Evolutionary conservation across 2,329 filamentous ascomycete genomes (phyloP).

Genomic region (Ceratocystis eucalypticola): DNA sequence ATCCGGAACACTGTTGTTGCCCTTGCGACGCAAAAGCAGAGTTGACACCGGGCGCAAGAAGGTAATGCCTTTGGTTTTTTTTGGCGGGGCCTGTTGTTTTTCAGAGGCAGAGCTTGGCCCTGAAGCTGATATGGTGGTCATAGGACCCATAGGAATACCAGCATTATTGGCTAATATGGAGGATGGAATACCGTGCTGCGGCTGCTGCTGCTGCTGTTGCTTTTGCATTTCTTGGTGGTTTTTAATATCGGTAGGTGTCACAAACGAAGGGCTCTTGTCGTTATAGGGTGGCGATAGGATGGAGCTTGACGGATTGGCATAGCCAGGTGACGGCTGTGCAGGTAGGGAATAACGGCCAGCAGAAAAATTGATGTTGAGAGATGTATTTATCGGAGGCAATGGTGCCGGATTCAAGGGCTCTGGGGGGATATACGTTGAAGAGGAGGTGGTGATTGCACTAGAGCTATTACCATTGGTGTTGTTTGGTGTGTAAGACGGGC

Average conservation of each 20-base stretch:
- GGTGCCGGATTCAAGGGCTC: conserved; percentile 14
- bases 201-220: conserved; percentile 19
- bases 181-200: not conserved
- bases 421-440: not conserved
- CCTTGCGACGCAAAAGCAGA: conserved; percentile 43
- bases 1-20: conserved; percentile 36
- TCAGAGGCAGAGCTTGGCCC: conserved; percentile 29
- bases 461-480: conserved; percentile 2
- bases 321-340: conserved; percentile 14
- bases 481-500: conserved; percentile 9
- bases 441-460: not conserved
- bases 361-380: conserved; percentile 3
- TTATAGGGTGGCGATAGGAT: conserved; percentile 1
- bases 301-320: conserved; percentile 14
- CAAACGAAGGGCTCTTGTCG: conserved; percentile 33
- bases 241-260: conserved; percentile 38
- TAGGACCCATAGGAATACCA: not conserved
- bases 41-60: conserved; percentile 48
- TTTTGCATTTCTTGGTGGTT: conserved; percentile 23
- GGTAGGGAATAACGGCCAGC: conserved; percentile 14
- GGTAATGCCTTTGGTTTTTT: conserved; percentile 40
- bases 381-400: conserved; percentile 23
- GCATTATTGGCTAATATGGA: not conserved
- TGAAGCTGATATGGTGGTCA: conserved; percentile 1
- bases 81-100: conserved; percentile 27